phyloP scores from a whole-genome alignment of 1,284 basidiomycete genomes.

The Marasmius sp. region DNA sequence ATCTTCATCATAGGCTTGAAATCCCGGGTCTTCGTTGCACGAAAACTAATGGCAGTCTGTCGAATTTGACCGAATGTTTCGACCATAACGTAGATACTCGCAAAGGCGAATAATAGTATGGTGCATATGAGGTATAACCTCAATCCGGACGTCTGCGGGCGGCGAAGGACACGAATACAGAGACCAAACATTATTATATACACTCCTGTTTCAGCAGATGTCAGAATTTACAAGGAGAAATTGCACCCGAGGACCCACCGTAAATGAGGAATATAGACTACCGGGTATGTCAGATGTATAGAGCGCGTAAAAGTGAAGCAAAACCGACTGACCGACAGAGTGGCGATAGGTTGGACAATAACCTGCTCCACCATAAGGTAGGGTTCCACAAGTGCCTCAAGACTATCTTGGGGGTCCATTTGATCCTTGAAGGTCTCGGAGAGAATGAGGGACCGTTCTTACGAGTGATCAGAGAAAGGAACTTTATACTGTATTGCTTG shows the following conservation, averaged over 20 bases:
- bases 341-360: neutral
- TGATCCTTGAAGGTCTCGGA: neutral
- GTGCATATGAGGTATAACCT: neutral
- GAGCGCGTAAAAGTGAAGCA: neutral
- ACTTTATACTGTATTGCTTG: too few relatives aligned
- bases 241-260: neutral
- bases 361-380: neutral
- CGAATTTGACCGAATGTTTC: neutral
- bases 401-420: neutral
- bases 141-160: neutral
- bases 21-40: neutral
- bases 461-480: too few relatives aligned
- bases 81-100: neutral
- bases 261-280: neutral
- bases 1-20: neutral
- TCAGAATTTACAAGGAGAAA: too few relatives aligned
- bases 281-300: neutral
- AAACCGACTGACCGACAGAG: neutral
- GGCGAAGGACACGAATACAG: neutral
- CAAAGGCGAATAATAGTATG: neutral
- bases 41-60: neutral
- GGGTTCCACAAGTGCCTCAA: neutral
- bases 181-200: neutral
- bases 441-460: too few relatives aligned
- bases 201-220: neutral